Percentiles rank a stretch among this genome's conserved stretches.
These are phyloP conservation scores for Pelomyxa schiedti DNA, from an alignment of 78 protist genomes.

Conservation along the genomic window DNA sequence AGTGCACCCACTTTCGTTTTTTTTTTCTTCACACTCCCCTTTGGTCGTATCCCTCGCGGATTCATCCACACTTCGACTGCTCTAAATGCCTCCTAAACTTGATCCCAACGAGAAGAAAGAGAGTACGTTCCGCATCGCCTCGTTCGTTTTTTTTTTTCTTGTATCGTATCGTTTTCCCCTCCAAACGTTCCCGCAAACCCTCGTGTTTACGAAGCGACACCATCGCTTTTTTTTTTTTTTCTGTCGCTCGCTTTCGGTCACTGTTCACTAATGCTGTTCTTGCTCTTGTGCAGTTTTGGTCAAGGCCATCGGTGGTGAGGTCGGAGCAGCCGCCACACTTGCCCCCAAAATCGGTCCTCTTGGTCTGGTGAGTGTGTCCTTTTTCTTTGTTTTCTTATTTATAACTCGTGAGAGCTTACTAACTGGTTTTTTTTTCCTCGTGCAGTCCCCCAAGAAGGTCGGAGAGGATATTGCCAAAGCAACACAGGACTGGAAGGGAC, in stretches of 20 bases:
- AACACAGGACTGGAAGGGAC: conserved; percentile 92
- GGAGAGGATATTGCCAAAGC: conserved; percentile 96
- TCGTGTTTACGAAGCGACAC: background rate
- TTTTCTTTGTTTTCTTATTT: conserved; percentile 5
- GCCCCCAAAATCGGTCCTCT: conserved; percentile 98
- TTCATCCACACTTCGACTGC: background rate
- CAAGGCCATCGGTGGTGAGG: conserved; percentile 93
- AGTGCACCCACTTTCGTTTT: background rate
- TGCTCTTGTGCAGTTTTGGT: conserved; percentile 52
- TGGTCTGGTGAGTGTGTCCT: conserved; percentile 71
- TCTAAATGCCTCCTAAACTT: conserved; percentile 73
- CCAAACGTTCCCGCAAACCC: background rate
- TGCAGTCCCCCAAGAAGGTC: conserved; percentile 88
- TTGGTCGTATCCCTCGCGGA: background rate
- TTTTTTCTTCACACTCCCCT: background rate
- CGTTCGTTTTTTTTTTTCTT: background rate
- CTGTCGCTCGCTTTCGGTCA: background rate
- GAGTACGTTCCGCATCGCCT: background rate
- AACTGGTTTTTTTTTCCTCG: background rate
- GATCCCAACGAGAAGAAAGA: conserved; percentile 45
- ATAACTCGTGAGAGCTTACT: background rate
- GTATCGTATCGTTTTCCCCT: background rate
- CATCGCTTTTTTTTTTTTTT: background rate
- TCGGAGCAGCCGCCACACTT: conserved; percentile 78
- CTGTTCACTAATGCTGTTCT: background rate